A percentile compares a stretch with the other conserved stretches of the same genome.
Evolutionary conservation across 2,329 filamentous ascomycete species (phyloP).

Genomic region (Colletotrichum caudatum): DNA sequence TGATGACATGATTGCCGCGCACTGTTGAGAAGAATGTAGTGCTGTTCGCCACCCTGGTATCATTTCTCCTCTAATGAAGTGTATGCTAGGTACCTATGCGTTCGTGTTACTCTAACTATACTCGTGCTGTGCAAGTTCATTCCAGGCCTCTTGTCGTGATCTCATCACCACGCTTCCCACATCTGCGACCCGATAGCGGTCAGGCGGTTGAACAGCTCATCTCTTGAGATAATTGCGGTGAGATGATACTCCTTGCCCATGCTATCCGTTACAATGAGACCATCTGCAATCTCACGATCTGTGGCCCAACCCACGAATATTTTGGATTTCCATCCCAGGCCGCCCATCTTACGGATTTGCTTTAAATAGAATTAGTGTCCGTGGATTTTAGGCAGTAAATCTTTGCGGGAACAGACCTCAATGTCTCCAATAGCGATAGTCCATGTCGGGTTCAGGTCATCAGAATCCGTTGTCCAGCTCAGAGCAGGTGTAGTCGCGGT

Average conservation of each 20-base stretch:
- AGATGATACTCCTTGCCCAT: conserved; percentile 68
- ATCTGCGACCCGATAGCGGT: conserved; percentile 83
- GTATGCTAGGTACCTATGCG: too few species aligned
- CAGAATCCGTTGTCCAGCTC: conserved; percentile 69
- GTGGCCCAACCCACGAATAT: conserved; percentile 84
- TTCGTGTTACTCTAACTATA: background rate
- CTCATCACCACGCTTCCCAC: conserved; percentile 78
- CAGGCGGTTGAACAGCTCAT: conserved; percentile 85
- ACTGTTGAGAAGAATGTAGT: too few species aligned
- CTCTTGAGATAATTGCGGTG: conserved; percentile 78
- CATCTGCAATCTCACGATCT: conserved; percentile 79
- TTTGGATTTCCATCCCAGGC: conserved; percentile 87
- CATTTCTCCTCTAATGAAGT: too few species aligned
- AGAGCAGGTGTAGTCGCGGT: conserved; percentile 76
- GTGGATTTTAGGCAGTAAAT: fast-evolving
- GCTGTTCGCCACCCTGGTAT: too few species aligned
- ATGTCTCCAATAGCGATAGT: conserved; percentile 79
- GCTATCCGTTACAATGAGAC: conserved; percentile 74
- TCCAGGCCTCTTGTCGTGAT: background rate
- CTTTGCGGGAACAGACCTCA: conserved; percentile 42
- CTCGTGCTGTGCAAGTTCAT: background rate
- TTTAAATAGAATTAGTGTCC: background rate
- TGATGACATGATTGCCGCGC: too few species aligned
- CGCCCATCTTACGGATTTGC: conserved; percentile 83
- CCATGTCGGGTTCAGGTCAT: conserved; percentile 72